Evolutionary conservation across 2,329 filamentous ascomycete species (phyloP).

Genomic region (Arthrobotrys entomopaga): DNA sequence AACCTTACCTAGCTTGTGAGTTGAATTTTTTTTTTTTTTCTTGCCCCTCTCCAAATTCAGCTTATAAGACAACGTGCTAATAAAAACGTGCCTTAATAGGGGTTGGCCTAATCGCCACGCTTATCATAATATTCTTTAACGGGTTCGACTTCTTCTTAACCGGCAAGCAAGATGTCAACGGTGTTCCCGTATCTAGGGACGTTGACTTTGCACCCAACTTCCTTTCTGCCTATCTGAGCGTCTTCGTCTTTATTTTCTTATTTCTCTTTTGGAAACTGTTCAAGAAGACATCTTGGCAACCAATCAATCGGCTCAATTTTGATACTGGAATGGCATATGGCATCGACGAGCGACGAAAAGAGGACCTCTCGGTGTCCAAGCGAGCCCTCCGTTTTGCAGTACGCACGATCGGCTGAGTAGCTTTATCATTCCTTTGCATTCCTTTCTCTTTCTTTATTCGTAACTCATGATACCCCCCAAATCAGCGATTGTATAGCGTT

Average conservation of each 20-base stretch:
- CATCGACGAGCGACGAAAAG: slow-evolving; percentile 50
- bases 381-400: slow-evolving; percentile 50
- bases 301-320: slow-evolving; percentile 61
- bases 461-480: slow-evolving; percentile 36
- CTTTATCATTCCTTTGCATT: neutral
- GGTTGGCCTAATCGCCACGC: slow-evolving; percentile 69
- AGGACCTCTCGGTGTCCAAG: slow-evolving; percentile 36
- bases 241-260: slow-evolving; percentile 69
- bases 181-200: slow-evolving; percentile 40
- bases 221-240: slow-evolving; percentile 72
- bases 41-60: neutral
- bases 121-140: slow-evolving; percentile 75
- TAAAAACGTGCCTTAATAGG: slow-evolving; percentile 61
- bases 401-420: slow-evolving; percentile 42
- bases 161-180: slow-evolving; percentile 67
- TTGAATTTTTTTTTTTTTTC: neutral
- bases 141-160: slow-evolving; percentile 73
- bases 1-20: slow-evolving; percentile 53
- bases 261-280: slow-evolving; percentile 74
- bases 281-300: slow-evolving; percentile 70
- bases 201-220: slow-evolving; percentile 65
- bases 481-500: slow-evolving; percentile 30
- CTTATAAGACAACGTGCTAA: slow-evolving; percentile 1
- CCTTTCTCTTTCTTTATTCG: slow-evolving; percentile 11
- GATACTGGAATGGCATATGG: slow-evolving; percentile 54